These are phyloP conservation scores for Fusarium cyanostomum DNA, from an alignment of 2,329 filamentous ascomycete genomes.

Conservation along the genomic window DNA sequence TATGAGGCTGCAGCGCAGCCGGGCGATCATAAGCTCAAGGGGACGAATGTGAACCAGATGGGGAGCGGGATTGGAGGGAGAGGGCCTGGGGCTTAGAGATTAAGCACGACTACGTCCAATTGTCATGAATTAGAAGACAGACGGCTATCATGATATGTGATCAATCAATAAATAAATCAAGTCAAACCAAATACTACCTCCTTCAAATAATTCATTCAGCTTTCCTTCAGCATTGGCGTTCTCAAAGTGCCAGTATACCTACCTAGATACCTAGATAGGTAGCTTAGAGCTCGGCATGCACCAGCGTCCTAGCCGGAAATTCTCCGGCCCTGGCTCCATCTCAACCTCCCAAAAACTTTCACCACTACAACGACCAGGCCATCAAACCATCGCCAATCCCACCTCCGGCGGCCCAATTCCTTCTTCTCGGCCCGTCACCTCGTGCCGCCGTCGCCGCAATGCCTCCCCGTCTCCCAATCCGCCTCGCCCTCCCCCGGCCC, in stretches of 20 bases:
- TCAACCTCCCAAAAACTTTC: constrained; percentile 40
- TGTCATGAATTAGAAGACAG: not conserved
- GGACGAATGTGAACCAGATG: constrained; percentile 63
- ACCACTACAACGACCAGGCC: constrained; percentile 26
- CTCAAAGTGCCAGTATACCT: too few relatives aligned
- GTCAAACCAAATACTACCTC: not conserved
- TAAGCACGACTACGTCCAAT: not conserved
- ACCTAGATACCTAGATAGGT: too few relatives aligned
- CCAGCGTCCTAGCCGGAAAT: constrained; percentile 29
- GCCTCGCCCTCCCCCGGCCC: constrained; percentile 55
- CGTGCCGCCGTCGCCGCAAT: constrained; percentile 46
- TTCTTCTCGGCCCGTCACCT: constrained; percentile 15
- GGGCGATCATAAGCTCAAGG: constrained; percentile 79
- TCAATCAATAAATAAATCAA: not conserved
- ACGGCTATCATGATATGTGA: not conserved
- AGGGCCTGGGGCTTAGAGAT: constrained; percentile 46
- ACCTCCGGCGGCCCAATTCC: constrained; percentile 29
- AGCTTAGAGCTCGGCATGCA: too few relatives aligned
- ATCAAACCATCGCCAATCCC: constrained; percentile 12
- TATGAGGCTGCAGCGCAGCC: constrained; percentile 97
- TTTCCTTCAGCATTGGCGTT: not conserved
- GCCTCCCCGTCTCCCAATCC: constrained; percentile 57
- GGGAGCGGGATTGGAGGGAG: constrained; percentile 62
- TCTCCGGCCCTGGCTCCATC: constrained; percentile 33
- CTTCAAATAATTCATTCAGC: not conserved